phyloP scores from a whole-genome alignment of 2,329 filamentous ascomycete species.

The Botrytis byssoidea region DNA sequence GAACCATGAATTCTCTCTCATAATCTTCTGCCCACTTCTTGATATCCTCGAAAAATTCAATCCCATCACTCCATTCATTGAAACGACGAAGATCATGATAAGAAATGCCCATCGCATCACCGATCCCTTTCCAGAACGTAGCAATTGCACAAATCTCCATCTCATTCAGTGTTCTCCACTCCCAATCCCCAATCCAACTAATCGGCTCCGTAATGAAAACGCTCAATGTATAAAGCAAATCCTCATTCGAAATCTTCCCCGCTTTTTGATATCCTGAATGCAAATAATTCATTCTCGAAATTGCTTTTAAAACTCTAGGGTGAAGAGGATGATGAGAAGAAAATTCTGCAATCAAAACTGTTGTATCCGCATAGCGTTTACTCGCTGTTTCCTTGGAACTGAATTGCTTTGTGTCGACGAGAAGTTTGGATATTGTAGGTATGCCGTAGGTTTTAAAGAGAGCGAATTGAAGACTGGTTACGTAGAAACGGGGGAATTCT shows the following conservation, averaged over 20 bases:
- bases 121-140: slow-evolving; percentile 69
- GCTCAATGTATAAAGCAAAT: slow-evolving; percentile 64
- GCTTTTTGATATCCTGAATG: slow-evolving; percentile 56
- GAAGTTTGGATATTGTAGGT: slow-evolving; percentile 51
- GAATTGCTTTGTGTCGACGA: slow-evolving; percentile 51
- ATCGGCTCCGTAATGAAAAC: slow-evolving; percentile 66
- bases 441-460: slow-evolving; percentile 61
- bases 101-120: slow-evolving; percentile 66
- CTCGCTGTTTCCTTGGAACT: slow-evolving; percentile 46
- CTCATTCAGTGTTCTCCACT: slow-evolving; percentile 67
- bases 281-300: slow-evolving; percentile 64
- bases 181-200: slow-evolving; percentile 61
- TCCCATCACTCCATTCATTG: slow-evolving; percentile 48
- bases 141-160: slow-evolving; percentile 67
- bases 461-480: slow-evolving; percentile 55
- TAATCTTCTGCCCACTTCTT: slow-evolving; percentile 53
- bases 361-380: slow-evolving; percentile 41
- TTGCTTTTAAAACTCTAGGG: slow-evolving; percentile 48
- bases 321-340: slow-evolving; percentile 26
- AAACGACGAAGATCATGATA: slow-evolving; percentile 37
- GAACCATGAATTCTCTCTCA: slow-evolving; percentile 59
- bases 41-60: slow-evolving; percentile 53
- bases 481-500: slow-evolving; percentile 55
- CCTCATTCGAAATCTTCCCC: slow-evolving; percentile 59
- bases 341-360: slow-evolving; percentile 32